These are phyloP conservation scores for Plectranthus barbatus DNA, from an alignment of 257 asterid genomes.

Conservation along the genomic window DNA sequence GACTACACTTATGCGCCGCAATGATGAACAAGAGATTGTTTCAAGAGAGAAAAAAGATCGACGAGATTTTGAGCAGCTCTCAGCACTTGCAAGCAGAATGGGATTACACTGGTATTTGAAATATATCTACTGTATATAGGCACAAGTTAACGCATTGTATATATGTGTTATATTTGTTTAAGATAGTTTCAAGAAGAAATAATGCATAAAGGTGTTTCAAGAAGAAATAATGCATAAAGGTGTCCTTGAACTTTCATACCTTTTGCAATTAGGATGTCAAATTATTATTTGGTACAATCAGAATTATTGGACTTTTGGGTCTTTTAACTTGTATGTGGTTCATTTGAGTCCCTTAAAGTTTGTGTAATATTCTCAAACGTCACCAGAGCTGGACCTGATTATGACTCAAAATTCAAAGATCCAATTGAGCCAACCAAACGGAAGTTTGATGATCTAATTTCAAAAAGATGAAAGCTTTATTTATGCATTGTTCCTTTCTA, in stretches of 20 bases:
- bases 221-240: background rate
- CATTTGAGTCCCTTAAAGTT: background rate
- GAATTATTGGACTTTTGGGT: background rate
- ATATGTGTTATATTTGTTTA: conserved; percentile 3
- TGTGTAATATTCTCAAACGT: background rate
- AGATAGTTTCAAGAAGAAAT: background rate
- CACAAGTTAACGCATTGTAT: background rate
- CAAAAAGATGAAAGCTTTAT: background rate
- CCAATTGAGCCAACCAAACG: background rate
- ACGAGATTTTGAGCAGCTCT: conserved; percentile 80
- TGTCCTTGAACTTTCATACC: background rate
- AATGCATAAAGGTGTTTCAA: background rate
- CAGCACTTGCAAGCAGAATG: conserved; percentile 68
- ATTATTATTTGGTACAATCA: background rate
- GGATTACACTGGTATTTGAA: conserved; percentile 61
- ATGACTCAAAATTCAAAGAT: background rate
- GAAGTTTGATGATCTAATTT: background rate
- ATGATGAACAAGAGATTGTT: conserved; percentile 62
- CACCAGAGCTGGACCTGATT: background rate
- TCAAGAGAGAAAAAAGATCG: conserved; percentile 77
- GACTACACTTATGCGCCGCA: conserved; percentile 49
- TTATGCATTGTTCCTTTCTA: background rate
- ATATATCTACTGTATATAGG: background rate
- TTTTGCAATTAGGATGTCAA: background rate
- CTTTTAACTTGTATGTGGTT: background rate